Evolutionary conservation across 768 basidiomycete genomes (phyloP).

Genomic region (Thelephora ganbajun): DNA sequence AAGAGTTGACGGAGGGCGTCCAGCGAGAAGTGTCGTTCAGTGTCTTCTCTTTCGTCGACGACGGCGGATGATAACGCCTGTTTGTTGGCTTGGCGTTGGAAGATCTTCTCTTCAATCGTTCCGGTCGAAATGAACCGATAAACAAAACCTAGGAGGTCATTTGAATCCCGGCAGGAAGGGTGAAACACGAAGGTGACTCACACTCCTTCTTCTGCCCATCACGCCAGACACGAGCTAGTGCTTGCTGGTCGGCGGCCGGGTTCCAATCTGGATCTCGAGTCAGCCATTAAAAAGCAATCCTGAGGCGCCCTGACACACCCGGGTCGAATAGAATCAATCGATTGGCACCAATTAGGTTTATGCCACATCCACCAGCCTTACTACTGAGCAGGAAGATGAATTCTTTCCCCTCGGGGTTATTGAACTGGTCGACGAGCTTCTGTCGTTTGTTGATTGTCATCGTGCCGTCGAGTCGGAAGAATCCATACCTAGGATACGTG

Average conservation of each 20-base stretch:
- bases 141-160: constrained; percentile 60
- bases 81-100: constrained; percentile 93
- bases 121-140: constrained; percentile 97
- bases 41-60: constrained; percentile 92
- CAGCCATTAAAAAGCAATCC: background rate
- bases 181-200: constrained; percentile 23
- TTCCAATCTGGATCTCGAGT: constrained; percentile 69
- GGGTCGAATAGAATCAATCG: constrained; percentile 93
- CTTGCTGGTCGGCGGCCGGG: constrained; percentile 96
- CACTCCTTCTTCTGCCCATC: constrained; percentile 99
- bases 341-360: constrained; percentile 94
- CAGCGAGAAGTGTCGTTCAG: constrained; percentile 87
- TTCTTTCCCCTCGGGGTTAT: constrained; percentile 84
- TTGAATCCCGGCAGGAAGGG: background rate
- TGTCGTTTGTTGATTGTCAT: constrained; percentile 88
- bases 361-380: constrained; percentile 92
- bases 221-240: constrained; percentile 96
- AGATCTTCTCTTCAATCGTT: constrained; percentile 98
- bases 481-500: constrained; percentile 56
- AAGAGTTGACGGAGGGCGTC: constrained; percentile 87
- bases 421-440: constrained; percentile 94
- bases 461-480: constrained; percentile 86
- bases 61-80: constrained; percentile 96
- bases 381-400: constrained; percentile 91
- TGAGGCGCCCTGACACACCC: constrained; percentile 28